These are phyloP conservation scores for Verticillium dahliae DNA, from an alignment of 2,329 filamentous ascomycete species.

Conservation along the genomic window DNA sequence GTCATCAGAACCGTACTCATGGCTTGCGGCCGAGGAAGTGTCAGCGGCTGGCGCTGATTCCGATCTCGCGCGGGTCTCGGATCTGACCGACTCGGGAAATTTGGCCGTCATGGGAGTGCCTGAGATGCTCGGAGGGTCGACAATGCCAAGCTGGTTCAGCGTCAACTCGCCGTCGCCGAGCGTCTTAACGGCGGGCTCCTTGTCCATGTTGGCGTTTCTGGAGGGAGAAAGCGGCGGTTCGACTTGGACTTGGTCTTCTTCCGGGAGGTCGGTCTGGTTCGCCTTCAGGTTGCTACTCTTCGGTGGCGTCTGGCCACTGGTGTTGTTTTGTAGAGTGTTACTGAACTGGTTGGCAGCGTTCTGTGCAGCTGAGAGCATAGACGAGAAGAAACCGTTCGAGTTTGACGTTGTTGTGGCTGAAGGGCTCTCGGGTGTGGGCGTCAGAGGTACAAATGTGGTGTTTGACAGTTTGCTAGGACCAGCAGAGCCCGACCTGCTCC, in stretches of 20 bases:
- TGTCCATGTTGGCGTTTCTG: constrained; percentile 32
- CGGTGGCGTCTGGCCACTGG: constrained; percentile 35
- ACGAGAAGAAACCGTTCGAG: constrained; percentile 79
- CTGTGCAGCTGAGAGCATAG: constrained; percentile 86
- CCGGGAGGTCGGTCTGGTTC: constrained; percentile 22
- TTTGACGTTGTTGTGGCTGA: constrained; percentile 26
- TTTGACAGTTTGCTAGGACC: constrained; percentile 84
- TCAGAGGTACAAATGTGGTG: constrained; percentile 63
- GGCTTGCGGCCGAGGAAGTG: constrained; percentile 16
- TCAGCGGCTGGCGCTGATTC: constrained; percentile 51
- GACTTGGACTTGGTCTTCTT: constrained; percentile 33
- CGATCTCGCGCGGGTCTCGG: constrained; percentile 43
- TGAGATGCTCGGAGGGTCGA: constrained; percentile 48
- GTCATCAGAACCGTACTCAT: constrained; percentile 31
- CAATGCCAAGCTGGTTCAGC: constrained; percentile 79
- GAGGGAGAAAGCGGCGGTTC: constrained; percentile 26
- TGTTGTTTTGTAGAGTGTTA: constrained; percentile 65
- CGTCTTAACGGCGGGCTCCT: constrained; percentile 76
- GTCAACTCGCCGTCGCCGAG: constrained; percentile 84
- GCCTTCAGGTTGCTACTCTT: constrained; percentile 27
- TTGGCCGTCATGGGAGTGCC: constrained; percentile 51
- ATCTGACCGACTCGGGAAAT: constrained; percentile 34
- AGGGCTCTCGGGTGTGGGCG: constrained; percentile 68
- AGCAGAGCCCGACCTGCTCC: constrained; percentile 45
- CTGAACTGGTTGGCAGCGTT: constrained; percentile 76